phyloP scores from a whole-genome alignment of 495 filamentous ascomycete genomes.

The Tuber borchii region DNA sequence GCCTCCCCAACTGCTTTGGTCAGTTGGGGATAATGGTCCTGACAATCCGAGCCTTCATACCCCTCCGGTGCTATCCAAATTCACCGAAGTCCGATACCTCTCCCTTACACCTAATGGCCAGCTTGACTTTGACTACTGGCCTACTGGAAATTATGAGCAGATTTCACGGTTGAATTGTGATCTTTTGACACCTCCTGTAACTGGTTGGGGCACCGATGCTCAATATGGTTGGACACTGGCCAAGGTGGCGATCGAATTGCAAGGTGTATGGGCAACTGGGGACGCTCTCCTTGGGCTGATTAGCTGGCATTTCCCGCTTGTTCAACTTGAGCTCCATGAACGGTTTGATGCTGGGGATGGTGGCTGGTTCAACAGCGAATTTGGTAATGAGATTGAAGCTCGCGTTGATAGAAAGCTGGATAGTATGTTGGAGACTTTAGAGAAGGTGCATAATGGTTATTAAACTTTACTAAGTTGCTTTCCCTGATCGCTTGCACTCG shows the following conservation, averaged over 20 bases:
- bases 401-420: too few relatives aligned
- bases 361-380: too few relatives aligned
- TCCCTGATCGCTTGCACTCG: too few relatives aligned
- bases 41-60: neutral
- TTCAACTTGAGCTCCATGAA: constrained; percentile 1
- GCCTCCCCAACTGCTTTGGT: neutral
- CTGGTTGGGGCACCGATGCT: neutral
- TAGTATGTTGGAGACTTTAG: too few relatives aligned
- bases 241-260: neutral
- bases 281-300: constrained; percentile 1
- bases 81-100: neutral
- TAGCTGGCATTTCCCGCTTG: constrained; percentile 3
- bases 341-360: too few relatives aligned
- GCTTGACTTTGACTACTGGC: neutral
- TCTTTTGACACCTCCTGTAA: neutral
- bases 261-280: neutral
- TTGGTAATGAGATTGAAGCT: too few relatives aligned
- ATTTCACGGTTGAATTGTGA: neutral
- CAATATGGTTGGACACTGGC: neutral
- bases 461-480: too few relatives aligned
- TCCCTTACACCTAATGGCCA: neutral
- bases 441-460: too few relatives aligned
- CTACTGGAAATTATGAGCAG: neutral
- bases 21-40: too few relatives aligned
- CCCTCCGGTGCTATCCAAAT: neutral